Conservation (phyloP, 495 filamentous ascomycete species). For the Penicillium odoratum region DNA sequence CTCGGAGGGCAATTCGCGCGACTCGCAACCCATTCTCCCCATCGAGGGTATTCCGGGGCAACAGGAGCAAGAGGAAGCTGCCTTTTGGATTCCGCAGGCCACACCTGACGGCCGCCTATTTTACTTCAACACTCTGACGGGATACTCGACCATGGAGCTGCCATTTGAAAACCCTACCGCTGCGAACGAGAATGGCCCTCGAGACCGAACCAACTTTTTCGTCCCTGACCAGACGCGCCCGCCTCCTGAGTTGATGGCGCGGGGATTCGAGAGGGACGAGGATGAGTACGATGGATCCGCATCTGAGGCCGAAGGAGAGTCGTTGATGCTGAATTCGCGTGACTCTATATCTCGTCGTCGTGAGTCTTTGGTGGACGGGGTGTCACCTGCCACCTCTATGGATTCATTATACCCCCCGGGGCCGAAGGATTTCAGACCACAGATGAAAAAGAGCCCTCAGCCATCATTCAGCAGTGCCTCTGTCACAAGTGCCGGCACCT, state of each 20-base stretch:
- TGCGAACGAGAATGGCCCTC: slow-evolving; percentile 77
- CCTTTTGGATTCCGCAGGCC: slow-evolving; percentile 98
- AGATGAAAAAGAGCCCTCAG: slow-evolving; percentile 23
- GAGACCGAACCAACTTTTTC: slow-evolving; percentile 82
- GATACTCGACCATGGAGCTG: slow-evolving; percentile 87
- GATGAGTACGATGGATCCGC: slow-evolving; percentile 82
- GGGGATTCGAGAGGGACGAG: slow-evolving; percentile 79
- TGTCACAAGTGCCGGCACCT: slow-evolving; percentile 35
- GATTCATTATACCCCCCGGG: slow-evolving; percentile 71
- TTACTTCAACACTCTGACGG: slow-evolving; percentile 96
- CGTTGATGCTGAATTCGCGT: slow-evolving; percentile 59
- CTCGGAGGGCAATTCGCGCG: slow-evolving; percentile 57
- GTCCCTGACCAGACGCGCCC: slow-evolving; percentile 88
- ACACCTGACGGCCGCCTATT: slow-evolving; percentile 92
- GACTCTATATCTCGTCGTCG: slow-evolving; percentile 59
- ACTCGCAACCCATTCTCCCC: slow-evolving; percentile 59
- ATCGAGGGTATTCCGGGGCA: slow-evolving; percentile 63
- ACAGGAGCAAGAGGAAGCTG: slow-evolving; percentile 79
- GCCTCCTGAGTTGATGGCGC: slow-evolving; percentile 88
- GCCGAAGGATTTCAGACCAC: slow-evolving; percentile 24
- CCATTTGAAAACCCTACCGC: slow-evolving; percentile 88
- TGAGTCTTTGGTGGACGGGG: slow-evolving; percentile 67
- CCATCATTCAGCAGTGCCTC: slow-evolving; percentile 26
- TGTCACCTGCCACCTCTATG: slow-evolving; percentile 90
- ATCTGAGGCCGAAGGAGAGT: slow-evolving; percentile 79